A percentile compares a stretch with the other conserved stretches of the same genome.
These are phyloP conservation scores for Anisodus acutangulus DNA, from an alignment of 257 asterid genomes.

Conservation along the genomic window DNA sequence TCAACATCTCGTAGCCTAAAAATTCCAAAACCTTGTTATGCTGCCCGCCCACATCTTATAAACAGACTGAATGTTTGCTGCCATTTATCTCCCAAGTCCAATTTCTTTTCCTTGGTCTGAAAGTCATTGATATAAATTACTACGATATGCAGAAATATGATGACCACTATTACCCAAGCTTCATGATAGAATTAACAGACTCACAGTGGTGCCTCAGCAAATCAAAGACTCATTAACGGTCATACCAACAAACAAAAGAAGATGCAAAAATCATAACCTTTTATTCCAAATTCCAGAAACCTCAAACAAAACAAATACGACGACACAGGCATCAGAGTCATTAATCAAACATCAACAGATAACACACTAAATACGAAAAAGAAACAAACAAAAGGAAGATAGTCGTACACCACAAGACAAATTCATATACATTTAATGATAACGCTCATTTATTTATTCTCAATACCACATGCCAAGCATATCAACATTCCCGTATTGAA, in stretches of 20 bases:
- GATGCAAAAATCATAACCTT: neutral
- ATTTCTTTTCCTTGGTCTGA: neutral
- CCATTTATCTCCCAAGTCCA: constrained; percentile 4
- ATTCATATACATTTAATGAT: neutral
- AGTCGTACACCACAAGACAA: neutral
- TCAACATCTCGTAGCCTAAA: neutral
- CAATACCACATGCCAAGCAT: neutral
- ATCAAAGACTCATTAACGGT: neutral
- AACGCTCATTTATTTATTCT: neutral
- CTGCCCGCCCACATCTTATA: neutral
- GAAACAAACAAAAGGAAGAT: neutral
- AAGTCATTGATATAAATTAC: neutral
- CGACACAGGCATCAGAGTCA: neutral
- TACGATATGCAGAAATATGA: neutral
- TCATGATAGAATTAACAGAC: neutral
- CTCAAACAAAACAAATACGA: neutral
- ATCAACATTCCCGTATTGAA: neutral
- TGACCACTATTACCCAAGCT: neutral
- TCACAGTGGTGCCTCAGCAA: neutral
- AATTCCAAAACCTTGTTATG: neutral
- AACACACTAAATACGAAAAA: neutral
- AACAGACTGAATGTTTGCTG: constrained; percentile 15
- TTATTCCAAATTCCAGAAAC: neutral
- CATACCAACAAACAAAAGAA: neutral
- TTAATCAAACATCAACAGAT: neutral